Percentiles rank a stretch among this genome's conserved stretches.
These are phyloP conservation scores for Aspergillus latus DNA, from an alignment of 2,329 filamentous ascomycete species.

Conservation along the genomic window DNA sequence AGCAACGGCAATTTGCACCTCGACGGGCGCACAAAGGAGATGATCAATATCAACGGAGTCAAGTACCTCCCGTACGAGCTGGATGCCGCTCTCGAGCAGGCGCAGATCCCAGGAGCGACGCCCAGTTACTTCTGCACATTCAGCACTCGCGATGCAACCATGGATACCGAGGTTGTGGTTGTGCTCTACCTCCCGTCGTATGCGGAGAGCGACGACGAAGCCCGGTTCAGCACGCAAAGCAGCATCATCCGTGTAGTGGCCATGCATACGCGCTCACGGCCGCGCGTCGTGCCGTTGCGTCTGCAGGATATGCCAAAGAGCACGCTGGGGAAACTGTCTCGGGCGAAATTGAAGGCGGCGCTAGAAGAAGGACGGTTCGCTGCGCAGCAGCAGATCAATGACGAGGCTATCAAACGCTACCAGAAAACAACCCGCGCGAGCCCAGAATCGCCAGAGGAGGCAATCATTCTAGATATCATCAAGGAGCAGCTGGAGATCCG, in stretches of 20 bases:
- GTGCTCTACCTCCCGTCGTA: constrained; percentile 41
- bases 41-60: constrained; percentile 51
- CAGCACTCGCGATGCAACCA: constrained; percentile 25
- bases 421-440: background rate
- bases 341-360: constrained; percentile 21
- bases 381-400: constrained; percentile 29
- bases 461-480: constrained; percentile 10
- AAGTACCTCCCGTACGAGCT: constrained; percentile 44
- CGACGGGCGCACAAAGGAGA: constrained; percentile 38
- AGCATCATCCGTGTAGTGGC: constrained; percentile 12
- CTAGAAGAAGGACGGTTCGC: constrained; percentile 48
- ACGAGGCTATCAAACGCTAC: constrained; percentile 3
- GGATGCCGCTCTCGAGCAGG: constrained; percentile 41
- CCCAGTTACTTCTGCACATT: constrained; percentile 43
- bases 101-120: constrained; percentile 22
- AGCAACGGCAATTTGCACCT: constrained; percentile 15
- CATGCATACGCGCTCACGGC: constrained; percentile 11
- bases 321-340: constrained; percentile 20
- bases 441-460: constrained; percentile 10
- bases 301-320: constrained; percentile 13
- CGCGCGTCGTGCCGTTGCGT: constrained; percentile 18
- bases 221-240: constrained; percentile 10
- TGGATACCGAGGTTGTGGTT: constrained; percentile 41
- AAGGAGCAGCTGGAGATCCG: constrained; percentile 7
- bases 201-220: constrained; percentile 1